Conservation (phyloP, 192 early-diverging fungal genomes). For the Backusella tarrabulga region DNA sequence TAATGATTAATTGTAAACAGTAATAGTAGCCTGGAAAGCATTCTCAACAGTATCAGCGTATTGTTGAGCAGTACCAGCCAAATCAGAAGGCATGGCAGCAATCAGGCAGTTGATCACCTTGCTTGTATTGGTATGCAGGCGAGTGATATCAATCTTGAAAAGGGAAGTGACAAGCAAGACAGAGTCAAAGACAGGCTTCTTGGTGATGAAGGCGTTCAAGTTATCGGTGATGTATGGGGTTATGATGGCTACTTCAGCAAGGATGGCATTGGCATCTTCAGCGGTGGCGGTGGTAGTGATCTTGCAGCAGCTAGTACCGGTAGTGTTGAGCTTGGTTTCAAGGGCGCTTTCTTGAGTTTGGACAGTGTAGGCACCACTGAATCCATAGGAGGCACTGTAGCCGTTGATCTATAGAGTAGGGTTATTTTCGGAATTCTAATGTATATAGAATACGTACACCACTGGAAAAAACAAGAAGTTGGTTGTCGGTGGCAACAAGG, state of each 20-base stretch:
- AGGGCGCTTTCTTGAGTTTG: background rate
- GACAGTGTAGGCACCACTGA: conserved; percentile 1
- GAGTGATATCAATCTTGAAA: background rate
- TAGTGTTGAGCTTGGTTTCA: background rate
- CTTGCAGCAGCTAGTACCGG: conserved; percentile 5
- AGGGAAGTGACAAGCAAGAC: background rate
- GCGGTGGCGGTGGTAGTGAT: background rate
- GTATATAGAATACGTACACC: background rate
- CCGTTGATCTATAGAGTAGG: background rate
- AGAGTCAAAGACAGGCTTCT: conserved; percentile 11
- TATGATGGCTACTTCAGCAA: background rate
- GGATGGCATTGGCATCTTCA: conserved; percentile 11
- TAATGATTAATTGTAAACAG: background rate
- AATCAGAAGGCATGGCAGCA: conserved; percentile 5
- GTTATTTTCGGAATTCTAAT: background rate
- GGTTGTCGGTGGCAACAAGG: background rate
- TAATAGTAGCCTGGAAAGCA: conserved; percentile 11
- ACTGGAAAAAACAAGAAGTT: background rate
- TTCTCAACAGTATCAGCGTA: background rate
- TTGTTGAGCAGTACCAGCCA: background rate
- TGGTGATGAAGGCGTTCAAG: background rate
- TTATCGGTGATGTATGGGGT: background rate
- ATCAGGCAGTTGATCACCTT: conserved; percentile 7
- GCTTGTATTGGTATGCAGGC: background rate
- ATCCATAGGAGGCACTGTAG: background rate